These are phyloP conservation scores for Claviceps maximensis DNA, from an alignment of 2,329 filamentous ascomycete species.

Conservation along the genomic window DNA sequence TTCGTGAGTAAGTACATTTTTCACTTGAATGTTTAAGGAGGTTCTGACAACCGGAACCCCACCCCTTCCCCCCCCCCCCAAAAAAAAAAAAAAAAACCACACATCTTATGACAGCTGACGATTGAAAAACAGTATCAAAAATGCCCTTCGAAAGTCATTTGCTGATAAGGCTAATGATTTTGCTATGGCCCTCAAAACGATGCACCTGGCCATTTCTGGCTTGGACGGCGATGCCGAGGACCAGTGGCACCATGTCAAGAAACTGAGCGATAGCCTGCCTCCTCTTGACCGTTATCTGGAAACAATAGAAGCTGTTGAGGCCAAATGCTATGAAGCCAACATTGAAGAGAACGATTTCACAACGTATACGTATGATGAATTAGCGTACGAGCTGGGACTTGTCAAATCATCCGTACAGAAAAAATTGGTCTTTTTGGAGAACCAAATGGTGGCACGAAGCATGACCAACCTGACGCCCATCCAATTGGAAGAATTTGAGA, in stretches of 20 bases:
- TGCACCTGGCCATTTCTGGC: constrained; percentile 90
- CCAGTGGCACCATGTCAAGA: constrained; percentile 75
- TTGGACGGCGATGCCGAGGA: constrained; percentile 95
- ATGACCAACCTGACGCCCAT: constrained; percentile 99
- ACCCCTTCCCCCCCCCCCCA: background rate
- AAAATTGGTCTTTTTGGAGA: constrained; percentile 92
- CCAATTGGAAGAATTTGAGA: constrained; percentile 96
- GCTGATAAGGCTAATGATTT: constrained; percentile 98
- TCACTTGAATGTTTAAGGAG: background rate
- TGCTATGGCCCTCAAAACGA: constrained; percentile 83
- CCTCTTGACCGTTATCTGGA: constrained; percentile 86
- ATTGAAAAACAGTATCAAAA: constrained; percentile 62
- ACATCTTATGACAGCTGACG: constrained; percentile 15
- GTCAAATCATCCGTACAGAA: constrained; percentile 89
- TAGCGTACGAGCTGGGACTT: constrained; percentile 82
- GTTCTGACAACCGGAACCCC: no score
- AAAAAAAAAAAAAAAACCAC: background rate
- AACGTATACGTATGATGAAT: constrained; percentile 96
- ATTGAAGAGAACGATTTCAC: constrained; percentile 99
- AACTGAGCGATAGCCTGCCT: constrained; percentile 70
- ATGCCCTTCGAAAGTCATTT: constrained; percentile 79
- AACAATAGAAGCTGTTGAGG: constrained; percentile 73
- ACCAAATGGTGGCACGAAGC: constrained; percentile 93
- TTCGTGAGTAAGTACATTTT: constrained; percentile 59
- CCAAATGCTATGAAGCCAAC: constrained; percentile 87